These are phyloP conservation scores for Penicillium tannophilum DNA, from an alignment of 495 filamentous ascomycete species.

Conservation along the genomic window DNA sequence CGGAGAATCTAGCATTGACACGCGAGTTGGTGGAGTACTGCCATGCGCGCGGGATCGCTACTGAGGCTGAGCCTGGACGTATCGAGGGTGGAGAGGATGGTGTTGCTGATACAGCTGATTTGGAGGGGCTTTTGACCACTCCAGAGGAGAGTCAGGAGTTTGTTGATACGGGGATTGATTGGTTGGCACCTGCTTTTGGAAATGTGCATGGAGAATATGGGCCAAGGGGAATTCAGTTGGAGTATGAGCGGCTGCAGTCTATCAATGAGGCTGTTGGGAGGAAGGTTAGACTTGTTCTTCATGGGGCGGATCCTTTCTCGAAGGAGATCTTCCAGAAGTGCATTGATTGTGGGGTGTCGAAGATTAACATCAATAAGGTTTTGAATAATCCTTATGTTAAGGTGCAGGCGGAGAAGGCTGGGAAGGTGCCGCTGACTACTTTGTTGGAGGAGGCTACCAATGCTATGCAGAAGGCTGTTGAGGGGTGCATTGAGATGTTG, in stretches of 20 bases:
- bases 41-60: slow-evolving; percentile 72
- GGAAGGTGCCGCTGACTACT: slow-evolving; percentile 64
- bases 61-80: slow-evolving; percentile 78
- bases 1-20: slow-evolving; percentile 74
- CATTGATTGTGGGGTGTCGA: slow-evolving; percentile 70
- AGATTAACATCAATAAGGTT: slow-evolving; percentile 83
- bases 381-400: slow-evolving; percentile 71
- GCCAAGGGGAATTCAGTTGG: slow-evolving; percentile 68
- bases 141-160: slow-evolving; percentile 77
- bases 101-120: slow-evolving; percentile 71
- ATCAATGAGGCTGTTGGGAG: slow-evolving; percentile 66
- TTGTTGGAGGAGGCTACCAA: slow-evolving; percentile 72
- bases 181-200: slow-evolving; percentile 81
- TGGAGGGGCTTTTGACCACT: slow-evolving; percentile 76
- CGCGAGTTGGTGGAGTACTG: slow-evolving; percentile 71
- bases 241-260: slow-evolving; percentile 66
- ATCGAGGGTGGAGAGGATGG: slow-evolving; percentile 89
- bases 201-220: slow-evolving; percentile 88
- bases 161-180: slow-evolving; percentile 77
- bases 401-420: slow-evolving; percentile 67
- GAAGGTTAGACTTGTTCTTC: slow-evolving; percentile 68
- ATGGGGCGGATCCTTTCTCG: slow-evolving; percentile 77
- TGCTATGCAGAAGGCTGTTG: slow-evolving; percentile 74
- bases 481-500: slow-evolving; percentile 72
- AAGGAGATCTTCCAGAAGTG: slow-evolving; percentile 67